phyloP scores from a whole-genome alignment of 2,329 filamentous ascomycete species.

The Pyricularia grisea region DNA sequence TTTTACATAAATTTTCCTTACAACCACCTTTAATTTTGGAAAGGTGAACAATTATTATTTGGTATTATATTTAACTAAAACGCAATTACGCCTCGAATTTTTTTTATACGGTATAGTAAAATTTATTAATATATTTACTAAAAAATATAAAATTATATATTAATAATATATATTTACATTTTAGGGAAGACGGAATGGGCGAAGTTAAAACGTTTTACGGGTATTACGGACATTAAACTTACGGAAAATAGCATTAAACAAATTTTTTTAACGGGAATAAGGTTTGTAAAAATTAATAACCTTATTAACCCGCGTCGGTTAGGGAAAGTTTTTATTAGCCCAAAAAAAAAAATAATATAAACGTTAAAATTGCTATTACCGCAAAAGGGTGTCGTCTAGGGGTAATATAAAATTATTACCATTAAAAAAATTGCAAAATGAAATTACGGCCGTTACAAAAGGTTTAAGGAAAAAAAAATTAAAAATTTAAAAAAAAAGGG shows the following conservation, averaged over 20 bases:
- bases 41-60: neutral
- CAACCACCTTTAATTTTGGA: neutral
- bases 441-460: constrained; percentile 56
- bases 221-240: constrained; percentile 31
- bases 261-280: constrained; percentile 30
- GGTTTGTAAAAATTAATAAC: constrained; percentile 37
- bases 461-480: constrained; percentile 42
- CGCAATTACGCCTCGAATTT: constrained; percentile 25
- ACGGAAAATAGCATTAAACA: constrained; percentile 30
- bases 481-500: constrained; percentile 28
- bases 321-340: constrained; percentile 38
- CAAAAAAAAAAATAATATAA: constrained; percentile 33
- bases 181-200: constrained; percentile 29
- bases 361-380: constrained; percentile 34
- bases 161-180: neutral
- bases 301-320: constrained; percentile 40
- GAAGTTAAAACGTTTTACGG: constrained; percentile 36
- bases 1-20: neutral
- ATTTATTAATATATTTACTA: constrained; percentile 6
- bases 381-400: constrained; percentile 3
- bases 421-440: constrained; percentile 47
- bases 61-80: constrained; percentile 24
- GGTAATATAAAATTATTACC: constrained; percentile 26
- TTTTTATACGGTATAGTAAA: constrained; percentile 26
- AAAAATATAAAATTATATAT: neutral